A percentile compares a stretch with the other conserved stretches of the same genome.
phyloP scores from a whole-genome alignment of 306 rosid genomes.

The Medicago lupulina region DNA sequence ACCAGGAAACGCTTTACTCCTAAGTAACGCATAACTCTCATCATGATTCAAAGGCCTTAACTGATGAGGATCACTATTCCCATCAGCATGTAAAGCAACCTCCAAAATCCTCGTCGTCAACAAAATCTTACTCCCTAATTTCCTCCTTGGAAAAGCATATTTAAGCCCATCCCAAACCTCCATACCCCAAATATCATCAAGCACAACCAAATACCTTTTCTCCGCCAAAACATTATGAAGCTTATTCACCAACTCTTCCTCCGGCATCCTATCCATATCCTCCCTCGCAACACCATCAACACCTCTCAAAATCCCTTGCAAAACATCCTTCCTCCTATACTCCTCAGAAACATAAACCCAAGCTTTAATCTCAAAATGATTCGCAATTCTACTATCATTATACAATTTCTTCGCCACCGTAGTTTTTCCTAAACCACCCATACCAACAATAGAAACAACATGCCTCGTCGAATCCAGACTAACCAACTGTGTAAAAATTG shows the following conservation, averaged over 20 bases:
- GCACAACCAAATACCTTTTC: conserved; percentile 51
- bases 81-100: conserved; percentile 53
- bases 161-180: conserved; percentile 50
- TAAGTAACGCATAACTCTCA: conserved; percentile 49
- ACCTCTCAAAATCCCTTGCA: conserved; percentile 45
- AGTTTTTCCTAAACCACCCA: conserved; percentile 58
- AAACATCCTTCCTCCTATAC: conserved; percentile 47
- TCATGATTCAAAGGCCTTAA: conserved; percentile 39
- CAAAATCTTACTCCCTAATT: conserved; percentile 51
- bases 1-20: conserved; percentile 50
- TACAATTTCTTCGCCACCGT: conserved; percentile 51
- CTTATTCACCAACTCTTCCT: conserved; percentile 46
- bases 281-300: conserved; percentile 36
- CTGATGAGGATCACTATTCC: conserved; percentile 42
- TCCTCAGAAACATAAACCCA: conserved; percentile 59
- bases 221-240: conserved; percentile 43
- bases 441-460: conserved; percentile 56
- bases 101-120: conserved; percentile 49
- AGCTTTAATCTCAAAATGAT: conserved; percentile 49
- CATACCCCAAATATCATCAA: conserved; percentile 54
- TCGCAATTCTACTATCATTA: conserved; percentile 6
- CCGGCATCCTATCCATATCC: conserved; percentile 25
- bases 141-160: conserved; percentile 45
- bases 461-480: conserved; percentile 23
- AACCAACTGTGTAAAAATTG: conserved; percentile 34